These are phyloP conservation scores for Aspergillus sclerotialis DNA, from an alignment of 2,329 filamentous ascomycete genomes.

Conservation along the genomic window DNA sequence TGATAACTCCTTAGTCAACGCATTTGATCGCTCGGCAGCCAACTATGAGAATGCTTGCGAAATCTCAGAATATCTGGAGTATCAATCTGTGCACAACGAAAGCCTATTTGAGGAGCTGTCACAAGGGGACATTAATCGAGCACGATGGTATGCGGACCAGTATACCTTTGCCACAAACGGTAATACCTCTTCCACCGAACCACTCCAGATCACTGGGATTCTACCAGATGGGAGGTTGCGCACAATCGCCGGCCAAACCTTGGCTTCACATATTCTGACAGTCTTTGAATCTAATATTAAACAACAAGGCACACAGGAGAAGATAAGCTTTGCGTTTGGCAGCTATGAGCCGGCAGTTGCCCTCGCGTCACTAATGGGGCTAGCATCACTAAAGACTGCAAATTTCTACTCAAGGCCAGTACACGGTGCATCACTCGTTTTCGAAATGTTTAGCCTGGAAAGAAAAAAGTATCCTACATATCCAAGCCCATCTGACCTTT, in stretches of 20 bases:
- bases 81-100: slow-evolving; percentile 47
- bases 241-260: slow-evolving; percentile 37
- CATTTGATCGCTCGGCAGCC: slow-evolving; percentile 32
- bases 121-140: slow-evolving; percentile 24
- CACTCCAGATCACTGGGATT: slow-evolving; percentile 8
- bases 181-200: slow-evolving; percentile 29
- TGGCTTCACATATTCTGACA: slow-evolving; percentile 32
- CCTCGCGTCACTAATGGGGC: slow-evolving; percentile 41
- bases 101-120: slow-evolving; percentile 28
- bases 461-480: slow-evolving; percentile 27
- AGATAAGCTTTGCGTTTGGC: slow-evolving; percentile 45
- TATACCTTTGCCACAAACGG: slow-evolving; percentile 43
- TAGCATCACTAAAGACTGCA: slow-evolving; percentile 31
- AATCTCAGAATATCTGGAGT: slow-evolving; percentile 52
- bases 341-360: slow-evolving; percentile 44
- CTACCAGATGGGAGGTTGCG: slow-evolving; percentile 23
- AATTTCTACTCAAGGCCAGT: slow-evolving; percentile 45
- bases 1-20: slow-evolving; percentile 34
- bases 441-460: slow-evolving; percentile 46
- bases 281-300: slow-evolving; percentile 34
- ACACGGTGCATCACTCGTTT: slow-evolving; percentile 43
- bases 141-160: slow-evolving; percentile 43
- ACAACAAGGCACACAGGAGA: slow-evolving; percentile 29
- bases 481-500: slow-evolving; percentile 41
- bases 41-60: slow-evolving; percentile 47